These are phyloP conservation scores for Cryptococcus jaspeensis DNA, from an alignment of 1,284 basidiomycete species.

Conservation along the genomic window DNA sequence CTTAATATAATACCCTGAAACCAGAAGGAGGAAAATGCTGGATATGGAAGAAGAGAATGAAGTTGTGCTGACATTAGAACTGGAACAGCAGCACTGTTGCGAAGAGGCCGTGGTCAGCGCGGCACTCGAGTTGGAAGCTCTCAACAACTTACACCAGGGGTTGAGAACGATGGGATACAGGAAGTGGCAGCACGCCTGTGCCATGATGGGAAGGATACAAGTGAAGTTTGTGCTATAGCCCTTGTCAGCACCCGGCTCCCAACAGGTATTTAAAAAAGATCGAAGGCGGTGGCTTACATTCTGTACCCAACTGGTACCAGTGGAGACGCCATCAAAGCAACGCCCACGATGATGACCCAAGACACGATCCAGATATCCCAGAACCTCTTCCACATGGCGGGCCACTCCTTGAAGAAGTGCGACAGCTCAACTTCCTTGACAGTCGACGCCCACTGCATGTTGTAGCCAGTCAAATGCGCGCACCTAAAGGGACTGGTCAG, in stretches of 20 bases:
- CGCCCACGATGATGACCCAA: constrained; percentile 37
- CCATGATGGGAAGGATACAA: constrained; percentile 40
- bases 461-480: constrained; percentile 75
- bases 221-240: constrained; percentile 37
- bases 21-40: too few relatives aligned
- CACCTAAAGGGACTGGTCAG: constrained; percentile 46
- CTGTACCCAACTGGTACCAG: constrained; percentile 36
- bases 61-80: too few relatives aligned
- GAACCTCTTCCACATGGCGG: constrained; percentile 72
- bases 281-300: constrained; percentile 38
- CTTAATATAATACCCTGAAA: too few relatives aligned
- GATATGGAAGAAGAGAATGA: too few relatives aligned
- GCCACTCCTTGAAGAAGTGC: constrained; percentile 85
- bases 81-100: too few relatives aligned
- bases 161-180: constrained; percentile 42
- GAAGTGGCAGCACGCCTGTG: constrained; percentile 38
- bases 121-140: too few relatives aligned
- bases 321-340: constrained; percentile 38
- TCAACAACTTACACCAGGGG: constrained; percentile 42
- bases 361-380: constrained; percentile 40
- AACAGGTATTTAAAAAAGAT: neutral
- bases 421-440: constrained; percentile 63
- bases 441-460: constrained; percentile 58
- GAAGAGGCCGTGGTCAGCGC: too few relatives aligned
- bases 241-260: too few relatives aligned